These are phyloP conservation scores for Botrytis fragariae DNA, from an alignment of 2,329 filamentous ascomycete genomes.

Conservation along the genomic window DNA sequence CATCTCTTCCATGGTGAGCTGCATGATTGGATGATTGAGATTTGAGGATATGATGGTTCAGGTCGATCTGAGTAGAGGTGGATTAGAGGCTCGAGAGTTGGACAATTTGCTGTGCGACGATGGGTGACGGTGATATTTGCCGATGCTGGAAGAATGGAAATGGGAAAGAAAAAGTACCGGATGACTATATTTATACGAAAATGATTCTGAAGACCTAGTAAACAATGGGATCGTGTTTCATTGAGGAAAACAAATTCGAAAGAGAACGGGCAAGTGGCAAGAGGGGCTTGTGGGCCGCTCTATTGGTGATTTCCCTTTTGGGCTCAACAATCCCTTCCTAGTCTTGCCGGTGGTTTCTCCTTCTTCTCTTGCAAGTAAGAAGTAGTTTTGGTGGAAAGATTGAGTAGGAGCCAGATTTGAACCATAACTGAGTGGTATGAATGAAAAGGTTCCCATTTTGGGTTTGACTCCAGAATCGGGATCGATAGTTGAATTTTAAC, in stretches of 20 bases:
- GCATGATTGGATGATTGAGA: background rate
- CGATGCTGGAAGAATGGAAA: background rate
- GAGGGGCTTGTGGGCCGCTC: background rate
- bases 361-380: background rate
- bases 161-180: background rate
- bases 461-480: too few relatives aligned
- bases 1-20: background rate
- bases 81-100: background rate
- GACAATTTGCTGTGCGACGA: background rate
- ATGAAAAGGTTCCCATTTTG: too few relatives aligned
- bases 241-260: background rate
- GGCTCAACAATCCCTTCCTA: background rate
- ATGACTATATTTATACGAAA: background rate
- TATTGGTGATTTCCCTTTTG: background rate
- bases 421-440: background rate
- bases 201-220: background rate
- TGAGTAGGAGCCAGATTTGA: background rate
- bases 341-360: background rate
- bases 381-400: background rate
- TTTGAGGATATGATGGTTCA: background rate
- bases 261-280: background rate
- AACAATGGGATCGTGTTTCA: background rate
- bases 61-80: background rate
- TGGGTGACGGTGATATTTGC: background rate
- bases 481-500: too few relatives aligned